Conservation (phyloP, 2,329 filamentous ascomycete genomes). For the Neonectria sp. region DNA sequence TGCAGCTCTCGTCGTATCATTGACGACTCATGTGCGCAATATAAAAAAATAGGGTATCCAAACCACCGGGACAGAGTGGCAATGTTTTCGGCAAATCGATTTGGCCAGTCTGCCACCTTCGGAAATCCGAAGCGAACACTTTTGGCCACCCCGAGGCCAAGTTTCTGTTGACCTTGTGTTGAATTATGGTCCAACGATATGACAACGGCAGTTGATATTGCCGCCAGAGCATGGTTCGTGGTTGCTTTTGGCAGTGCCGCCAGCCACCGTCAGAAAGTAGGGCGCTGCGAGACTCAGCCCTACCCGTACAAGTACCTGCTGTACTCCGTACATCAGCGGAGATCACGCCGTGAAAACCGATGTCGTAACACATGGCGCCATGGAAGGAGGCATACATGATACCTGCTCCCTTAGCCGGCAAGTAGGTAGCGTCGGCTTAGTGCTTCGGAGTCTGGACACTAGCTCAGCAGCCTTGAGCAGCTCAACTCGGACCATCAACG, state of each 20-base stretch:
- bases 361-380: slow-evolving; percentile 23
- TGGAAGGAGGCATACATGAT: slow-evolving; percentile 9
- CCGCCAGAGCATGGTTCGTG: background rate
- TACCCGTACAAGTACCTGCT: slow-evolving; percentile 18
- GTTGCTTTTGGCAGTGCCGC: slow-evolving; percentile 12
- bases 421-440: slow-evolving; percentile 9
- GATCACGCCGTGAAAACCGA: slow-evolving; percentile 22
- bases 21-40: slow-evolving; percentile 26
- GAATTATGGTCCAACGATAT: background rate
- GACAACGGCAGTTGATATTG: background rate
- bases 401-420: background rate
- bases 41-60: slow-evolving; percentile 24
- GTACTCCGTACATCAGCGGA: slow-evolving; percentile 17
- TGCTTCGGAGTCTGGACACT: slow-evolving; percentile 1
- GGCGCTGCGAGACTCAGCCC: slow-evolving; percentile 24
- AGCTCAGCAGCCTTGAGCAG: slow-evolving; percentile 9
- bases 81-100: slow-evolving; percentile 21
- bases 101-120: slow-evolving; percentile 18
- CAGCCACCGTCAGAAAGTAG: slow-evolving; percentile 15
- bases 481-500: slow-evolving; percentile 8
- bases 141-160: slow-evolving; percentile 2
- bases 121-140: slow-evolving; percentile 20
- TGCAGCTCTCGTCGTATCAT: slow-evolving; percentile 30
- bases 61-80: slow-evolving; percentile 32
- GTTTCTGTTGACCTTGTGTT: background rate